phyloP scores from a whole-genome alignment of 2,329 filamentous ascomycete species.

The Sclerotinia borealis region DNA sequence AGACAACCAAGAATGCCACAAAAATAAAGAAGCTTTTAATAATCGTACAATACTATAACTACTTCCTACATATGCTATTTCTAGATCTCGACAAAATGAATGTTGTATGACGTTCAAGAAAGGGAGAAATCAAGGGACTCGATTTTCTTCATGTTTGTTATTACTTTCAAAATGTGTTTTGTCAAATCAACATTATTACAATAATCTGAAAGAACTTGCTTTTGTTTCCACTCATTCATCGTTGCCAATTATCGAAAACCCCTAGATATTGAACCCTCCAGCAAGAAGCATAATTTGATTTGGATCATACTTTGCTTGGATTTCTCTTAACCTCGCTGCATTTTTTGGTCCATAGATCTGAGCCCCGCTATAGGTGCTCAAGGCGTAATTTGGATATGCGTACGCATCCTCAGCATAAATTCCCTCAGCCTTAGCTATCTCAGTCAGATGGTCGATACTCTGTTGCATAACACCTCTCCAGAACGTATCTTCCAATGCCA shows the following conservation, averaged over 20 bases:
- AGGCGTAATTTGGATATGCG: constrained; percentile 21
- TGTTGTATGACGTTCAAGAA: too few species aligned
- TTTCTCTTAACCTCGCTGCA: constrained; percentile 23
- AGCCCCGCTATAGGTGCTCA: constrained; percentile 17
- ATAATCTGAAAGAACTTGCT: too few species aligned
- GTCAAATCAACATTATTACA: too few species aligned
- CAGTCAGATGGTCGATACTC: constrained; percentile 24
- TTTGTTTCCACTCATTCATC: neutral
- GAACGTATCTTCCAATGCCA: constrained; percentile 24
- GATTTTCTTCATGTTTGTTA: too few species aligned
- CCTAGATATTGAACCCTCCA: constrained; percentile 16
- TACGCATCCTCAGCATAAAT: constrained; percentile 26
- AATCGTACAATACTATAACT: too few species aligned
- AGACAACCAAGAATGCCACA: neutral
- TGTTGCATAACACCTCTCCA: constrained; percentile 27
- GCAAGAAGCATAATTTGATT: constrained; percentile 26
- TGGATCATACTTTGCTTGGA: constrained; percentile 25
- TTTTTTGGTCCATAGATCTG: constrained; percentile 33
- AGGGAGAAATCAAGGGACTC: too few species aligned
- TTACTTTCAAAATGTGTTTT: too few species aligned
- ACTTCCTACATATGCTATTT: too few species aligned
- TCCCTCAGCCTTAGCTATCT: constrained; percentile 28
- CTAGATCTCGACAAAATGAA: too few species aligned
- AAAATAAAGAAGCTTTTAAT: neutral
- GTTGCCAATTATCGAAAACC: neutral